A percentile compares a stretch with the other conserved stretches of the same genome.
phyloP scores from a whole-genome alignment of 2,329 filamentous ascomycete species.

The Fusarium zealandicum region DNA sequence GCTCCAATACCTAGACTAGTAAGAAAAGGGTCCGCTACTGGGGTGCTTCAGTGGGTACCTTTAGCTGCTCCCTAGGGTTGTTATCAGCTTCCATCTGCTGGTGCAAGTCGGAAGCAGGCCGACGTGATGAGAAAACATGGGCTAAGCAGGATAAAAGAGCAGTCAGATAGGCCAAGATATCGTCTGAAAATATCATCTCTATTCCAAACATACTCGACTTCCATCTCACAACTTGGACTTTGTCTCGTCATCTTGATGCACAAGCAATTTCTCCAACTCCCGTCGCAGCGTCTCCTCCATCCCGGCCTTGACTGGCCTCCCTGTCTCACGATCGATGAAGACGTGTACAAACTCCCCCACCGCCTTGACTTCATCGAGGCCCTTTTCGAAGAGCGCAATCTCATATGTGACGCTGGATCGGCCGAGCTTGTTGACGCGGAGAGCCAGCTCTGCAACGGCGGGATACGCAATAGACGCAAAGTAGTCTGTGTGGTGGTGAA shows the following conservation, averaged over 20 bases:
- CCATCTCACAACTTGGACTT: slow-evolving; percentile 25
- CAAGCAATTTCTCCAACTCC: slow-evolving; percentile 65
- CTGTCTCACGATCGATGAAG: slow-evolving; percentile 78
- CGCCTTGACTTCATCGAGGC: slow-evolving; percentile 74
- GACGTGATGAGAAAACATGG: too few relatives aligned
- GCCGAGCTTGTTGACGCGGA: slow-evolving; percentile 84
- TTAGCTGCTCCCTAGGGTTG: too few relatives aligned
- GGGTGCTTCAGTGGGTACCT: too few relatives aligned
- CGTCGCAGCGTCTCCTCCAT: slow-evolving; percentile 67
- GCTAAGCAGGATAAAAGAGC: too few relatives aligned
- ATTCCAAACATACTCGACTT: not conserved
- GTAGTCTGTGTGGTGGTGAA: slow-evolving; percentile 85
- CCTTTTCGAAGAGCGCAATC: slow-evolving; percentile 82
- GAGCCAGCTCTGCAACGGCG: slow-evolving; percentile 78
- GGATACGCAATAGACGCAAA: slow-evolving; percentile 84
- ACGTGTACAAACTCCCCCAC: slow-evolving; percentile 89
- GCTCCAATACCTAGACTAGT: too few relatives aligned
- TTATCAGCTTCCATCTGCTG: too few relatives aligned
- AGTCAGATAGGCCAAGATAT: too few relatives aligned
- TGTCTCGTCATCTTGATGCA: slow-evolving; percentile 29
- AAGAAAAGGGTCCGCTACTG: too few relatives aligned
- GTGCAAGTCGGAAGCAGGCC: too few relatives aligned
- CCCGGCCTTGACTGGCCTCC: slow-evolving; percentile 69
- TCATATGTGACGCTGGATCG: slow-evolving; percentile 91
- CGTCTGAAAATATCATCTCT: not conserved